Conservation (phyloP, 2,329 filamentous ascomycete species). For the Ustulina deusta region DNA sequence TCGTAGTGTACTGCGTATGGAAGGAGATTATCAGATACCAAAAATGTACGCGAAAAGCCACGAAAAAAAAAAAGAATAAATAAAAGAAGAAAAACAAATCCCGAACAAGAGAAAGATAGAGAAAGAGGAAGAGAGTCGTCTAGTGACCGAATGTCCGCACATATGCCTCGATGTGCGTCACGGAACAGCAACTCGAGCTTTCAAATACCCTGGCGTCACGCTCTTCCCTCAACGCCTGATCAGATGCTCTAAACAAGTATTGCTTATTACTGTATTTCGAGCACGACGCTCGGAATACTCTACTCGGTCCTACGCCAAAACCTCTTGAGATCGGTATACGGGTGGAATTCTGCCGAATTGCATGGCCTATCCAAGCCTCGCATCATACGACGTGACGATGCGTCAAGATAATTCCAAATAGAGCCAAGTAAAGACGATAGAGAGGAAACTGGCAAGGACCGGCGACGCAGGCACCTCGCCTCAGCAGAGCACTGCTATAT, state of each 20-base stretch:
- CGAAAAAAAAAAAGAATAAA: background rate
- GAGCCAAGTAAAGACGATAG: background rate
- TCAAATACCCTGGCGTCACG: background rate
- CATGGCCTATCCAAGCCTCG: background rate
- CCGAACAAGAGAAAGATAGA: background rate
- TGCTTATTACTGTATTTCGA: background rate
- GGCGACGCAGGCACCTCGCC: slow-evolving; percentile 35
- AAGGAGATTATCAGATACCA: slow-evolving; percentile 24
- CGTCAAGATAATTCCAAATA: background rate
- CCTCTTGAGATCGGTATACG: background rate
- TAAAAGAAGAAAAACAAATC: background rate
- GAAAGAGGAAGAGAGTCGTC: background rate
- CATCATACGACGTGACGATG: slow-evolving; percentile 4
- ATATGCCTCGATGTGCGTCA: slow-evolving; percentile 4
- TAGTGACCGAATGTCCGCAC: background rate
- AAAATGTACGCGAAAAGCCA: slow-evolving; percentile 19
- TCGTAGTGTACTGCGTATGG: slow-evolving; percentile 18
- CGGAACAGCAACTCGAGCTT: background rate
- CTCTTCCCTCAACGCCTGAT: background rate
- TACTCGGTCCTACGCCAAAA: background rate
- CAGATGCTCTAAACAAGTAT: slow-evolving; percentile 2
- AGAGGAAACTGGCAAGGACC: background rate
- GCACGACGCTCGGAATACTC: background rate
- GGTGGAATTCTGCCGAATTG: background rate
- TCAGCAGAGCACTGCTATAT: slow-evolving; percentile 16